These are phyloP conservation scores for Schoenoplectus tabernaemontani DNA, from an alignment of 202 grass and related monocot genomes.

Conservation along the genomic window DNA sequence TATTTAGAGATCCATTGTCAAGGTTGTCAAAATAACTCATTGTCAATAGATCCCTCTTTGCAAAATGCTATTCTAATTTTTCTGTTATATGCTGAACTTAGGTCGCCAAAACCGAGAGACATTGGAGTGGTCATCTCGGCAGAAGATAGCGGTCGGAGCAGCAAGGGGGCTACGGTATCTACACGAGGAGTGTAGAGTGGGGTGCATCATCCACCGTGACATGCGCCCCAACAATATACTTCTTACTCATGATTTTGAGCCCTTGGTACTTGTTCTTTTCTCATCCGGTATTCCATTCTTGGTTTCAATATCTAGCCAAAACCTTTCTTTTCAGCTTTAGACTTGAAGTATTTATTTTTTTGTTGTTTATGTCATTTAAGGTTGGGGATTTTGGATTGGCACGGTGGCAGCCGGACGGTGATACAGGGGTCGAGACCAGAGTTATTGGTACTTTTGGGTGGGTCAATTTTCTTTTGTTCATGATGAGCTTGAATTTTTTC, in stretches of 20 bases:
- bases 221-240: conserved; percentile 99
- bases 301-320: neutral
- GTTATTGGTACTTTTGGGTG: conserved; percentile 99
- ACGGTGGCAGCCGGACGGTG: conserved; percentile 96
- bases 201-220: conserved; percentile 97
- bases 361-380: conserved; percentile 34
- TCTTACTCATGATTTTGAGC: conserved; percentile 99
- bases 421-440: conserved; percentile 89
- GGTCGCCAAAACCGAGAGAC: conserved; percentile 37
- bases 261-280: conserved; percentile 49
- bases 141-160: conserved; percentile 98
- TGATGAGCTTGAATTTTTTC: neutral
- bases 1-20: too few relatives aligned
- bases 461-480: conserved; percentile 14
- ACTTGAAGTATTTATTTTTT: conserved; percentile 8
- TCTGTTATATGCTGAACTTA: neutral
- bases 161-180: conserved; percentile 90
- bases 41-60: too few relatives aligned
- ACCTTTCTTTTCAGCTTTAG: neutral
- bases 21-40: too few relatives aligned
- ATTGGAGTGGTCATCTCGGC: conserved; percentile 76
- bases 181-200: conserved; percentile 96
- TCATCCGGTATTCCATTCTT: neutral
- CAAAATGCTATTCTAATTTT: conserved; percentile 4
- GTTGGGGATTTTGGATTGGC: conserved; percentile 97